Evolutionary conservation across 352 stramenopile species (phyloP).

Genomic region (Globisporangium echinulatum): DNA sequence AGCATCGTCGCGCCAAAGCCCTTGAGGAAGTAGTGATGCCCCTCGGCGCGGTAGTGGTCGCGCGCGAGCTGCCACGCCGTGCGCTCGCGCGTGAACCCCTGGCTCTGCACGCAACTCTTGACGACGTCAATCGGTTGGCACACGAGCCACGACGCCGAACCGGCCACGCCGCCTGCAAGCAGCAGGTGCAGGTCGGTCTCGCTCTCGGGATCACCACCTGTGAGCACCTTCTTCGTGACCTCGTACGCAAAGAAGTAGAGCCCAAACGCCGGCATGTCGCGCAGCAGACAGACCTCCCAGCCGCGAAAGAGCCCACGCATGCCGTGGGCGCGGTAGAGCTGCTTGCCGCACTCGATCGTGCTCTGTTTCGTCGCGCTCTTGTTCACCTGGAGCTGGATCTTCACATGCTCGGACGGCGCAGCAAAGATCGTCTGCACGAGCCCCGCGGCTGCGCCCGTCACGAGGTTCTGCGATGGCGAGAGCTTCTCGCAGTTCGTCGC

Average conservation of each 20-base stretch:
- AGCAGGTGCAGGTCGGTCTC: slow-evolving; percentile 69
- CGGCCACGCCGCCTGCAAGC: slow-evolving; percentile 65
- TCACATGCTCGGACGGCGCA: slow-evolving; percentile 70
- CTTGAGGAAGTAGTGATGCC: slow-evolving; percentile 71
- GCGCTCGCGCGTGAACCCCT: slow-evolving; percentile 35
- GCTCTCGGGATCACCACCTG: slow-evolving; percentile 37
- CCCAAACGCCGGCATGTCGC: slow-evolving; percentile 75
- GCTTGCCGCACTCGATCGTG: slow-evolving; percentile 42
- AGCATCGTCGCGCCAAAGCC: slow-evolving; percentile 76
- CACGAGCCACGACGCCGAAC: slow-evolving; percentile 73
- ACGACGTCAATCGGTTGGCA: slow-evolving; percentile 86
- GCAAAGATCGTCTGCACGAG: slow-evolving; percentile 68
- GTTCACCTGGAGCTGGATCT: slow-evolving; percentile 79
- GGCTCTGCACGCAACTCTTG: slow-evolving; percentile 87
- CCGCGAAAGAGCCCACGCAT: slow-evolving; percentile 49
- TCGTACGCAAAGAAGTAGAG: slow-evolving; percentile 82
- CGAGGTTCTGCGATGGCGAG: slow-evolving; percentile 38
- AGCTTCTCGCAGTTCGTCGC: slow-evolving; percentile 23
- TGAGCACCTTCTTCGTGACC: slow-evolving; percentile 50
- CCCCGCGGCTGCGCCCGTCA: slow-evolving; percentile 51
- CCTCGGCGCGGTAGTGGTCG: slow-evolving; percentile 40
- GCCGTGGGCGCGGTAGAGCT: slow-evolving; percentile 33
- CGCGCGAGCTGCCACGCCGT: slow-evolving; percentile 38
- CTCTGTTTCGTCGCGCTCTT: slow-evolving; percentile 35
- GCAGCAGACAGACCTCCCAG: slow-evolving; percentile 61